These are phyloP conservation scores for Neopestalotiopsis sp. DNA, from an alignment of 2,329 filamentous ascomycete species.

Conservation along the genomic window DNA sequence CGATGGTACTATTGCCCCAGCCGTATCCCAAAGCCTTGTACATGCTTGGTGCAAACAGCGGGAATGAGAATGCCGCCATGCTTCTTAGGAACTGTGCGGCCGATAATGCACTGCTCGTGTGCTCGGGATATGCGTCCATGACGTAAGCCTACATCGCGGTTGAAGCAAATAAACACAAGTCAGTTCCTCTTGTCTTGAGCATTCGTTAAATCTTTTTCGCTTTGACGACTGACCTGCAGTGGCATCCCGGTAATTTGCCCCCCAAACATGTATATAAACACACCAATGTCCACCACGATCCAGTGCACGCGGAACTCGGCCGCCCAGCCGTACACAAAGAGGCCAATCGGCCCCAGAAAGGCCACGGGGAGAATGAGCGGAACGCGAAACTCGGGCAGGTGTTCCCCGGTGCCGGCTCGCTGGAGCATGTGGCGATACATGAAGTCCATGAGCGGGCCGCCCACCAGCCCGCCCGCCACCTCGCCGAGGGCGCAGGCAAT, in stretches of 20 bases:
- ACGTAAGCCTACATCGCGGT: slow-evolving; percentile 40
- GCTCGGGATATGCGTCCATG: slow-evolving; percentile 51
- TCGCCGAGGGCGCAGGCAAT: slow-evolving; percentile 68
- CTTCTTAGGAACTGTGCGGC: slow-evolving; percentile 51
- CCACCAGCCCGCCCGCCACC: slow-evolving; percentile 57
- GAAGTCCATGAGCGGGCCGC: slow-evolving; percentile 48
- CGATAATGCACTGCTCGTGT: slow-evolving; percentile 53
- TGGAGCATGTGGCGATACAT: slow-evolving; percentile 35
- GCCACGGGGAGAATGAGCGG: slow-evolving; percentile 61
- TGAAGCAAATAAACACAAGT: too few species aligned
- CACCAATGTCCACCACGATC: slow-evolving; percentile 43
- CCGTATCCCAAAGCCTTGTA: slow-evolving; percentile 46
- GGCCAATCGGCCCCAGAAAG: slow-evolving; percentile 44
- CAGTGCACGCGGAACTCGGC: slow-evolving; percentile 44
- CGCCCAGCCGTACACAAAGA: slow-evolving; percentile 51
- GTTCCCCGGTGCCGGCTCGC: slow-evolving; percentile 22
- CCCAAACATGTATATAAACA: slow-evolving; percentile 39
- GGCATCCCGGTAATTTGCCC: slow-evolving; percentile 40
- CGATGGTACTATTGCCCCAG: slow-evolving; percentile 49
- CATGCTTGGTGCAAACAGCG: slow-evolving; percentile 51
- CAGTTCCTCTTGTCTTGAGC: too few species aligned
- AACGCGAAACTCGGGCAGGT: slow-evolving; percentile 65
- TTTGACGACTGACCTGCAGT: slow-evolving; percentile 17
- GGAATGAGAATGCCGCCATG: slow-evolving; percentile 54
- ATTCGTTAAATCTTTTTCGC: too few species aligned